Evolutionary conservation across 2,329 filamentous ascomycete species (phyloP).

Genomic region (Xylariomycetidae sp.): DNA sequence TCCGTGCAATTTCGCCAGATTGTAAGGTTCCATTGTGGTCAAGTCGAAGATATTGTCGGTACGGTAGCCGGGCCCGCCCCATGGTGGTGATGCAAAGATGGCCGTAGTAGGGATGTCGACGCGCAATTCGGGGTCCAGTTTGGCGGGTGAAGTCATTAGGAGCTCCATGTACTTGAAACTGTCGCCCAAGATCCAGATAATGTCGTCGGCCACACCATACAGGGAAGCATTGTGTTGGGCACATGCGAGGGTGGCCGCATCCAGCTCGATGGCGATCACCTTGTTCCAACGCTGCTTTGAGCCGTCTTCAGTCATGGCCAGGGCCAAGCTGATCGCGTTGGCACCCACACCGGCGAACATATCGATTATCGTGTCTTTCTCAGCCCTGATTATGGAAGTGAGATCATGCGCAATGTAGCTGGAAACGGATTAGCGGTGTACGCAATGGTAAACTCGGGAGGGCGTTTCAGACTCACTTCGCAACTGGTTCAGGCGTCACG

Average conservation of each 20-base stretch:
- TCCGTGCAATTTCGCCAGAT: conserved; percentile 53
- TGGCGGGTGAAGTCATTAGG: conserved; percentile 29
- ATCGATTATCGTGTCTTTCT: conserved; percentile 62
- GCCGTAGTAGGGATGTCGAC: conserved; percentile 37
- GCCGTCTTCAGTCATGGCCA: conserved; percentile 27
- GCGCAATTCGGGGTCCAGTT: conserved; percentile 26
- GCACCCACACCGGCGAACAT: conserved; percentile 88
- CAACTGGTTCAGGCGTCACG: conserved; percentile 89
- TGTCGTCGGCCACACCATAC: conserved; percentile 69
- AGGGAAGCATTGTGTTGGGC: conserved; percentile 87
- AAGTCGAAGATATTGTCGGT: conserved; percentile 72
- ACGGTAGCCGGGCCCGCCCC: conserved; percentile 52
- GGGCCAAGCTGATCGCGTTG: conserved; percentile 91
- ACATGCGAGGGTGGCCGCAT: conserved; percentile 74
- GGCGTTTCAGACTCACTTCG: conserved; percentile 50
- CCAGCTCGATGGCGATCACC: conserved; percentile 84
- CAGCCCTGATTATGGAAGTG: conserved; percentile 40
- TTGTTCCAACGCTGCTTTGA: conserved; percentile 66
- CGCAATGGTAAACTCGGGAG: not conserved
- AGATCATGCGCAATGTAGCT: conserved; percentile 74
- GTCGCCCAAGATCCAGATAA: conserved; percentile 83
- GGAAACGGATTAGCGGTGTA: conserved; percentile 12
- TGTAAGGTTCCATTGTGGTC: conserved; percentile 83
- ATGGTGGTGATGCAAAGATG: conserved; percentile 54
- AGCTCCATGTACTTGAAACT: conserved; percentile 68